Evolutionary conservation across 768 basidiomycete genomes (phyloP), one percentile per base, ranked within the genome.

Genomic region (Lentinula edodes): DNA sequence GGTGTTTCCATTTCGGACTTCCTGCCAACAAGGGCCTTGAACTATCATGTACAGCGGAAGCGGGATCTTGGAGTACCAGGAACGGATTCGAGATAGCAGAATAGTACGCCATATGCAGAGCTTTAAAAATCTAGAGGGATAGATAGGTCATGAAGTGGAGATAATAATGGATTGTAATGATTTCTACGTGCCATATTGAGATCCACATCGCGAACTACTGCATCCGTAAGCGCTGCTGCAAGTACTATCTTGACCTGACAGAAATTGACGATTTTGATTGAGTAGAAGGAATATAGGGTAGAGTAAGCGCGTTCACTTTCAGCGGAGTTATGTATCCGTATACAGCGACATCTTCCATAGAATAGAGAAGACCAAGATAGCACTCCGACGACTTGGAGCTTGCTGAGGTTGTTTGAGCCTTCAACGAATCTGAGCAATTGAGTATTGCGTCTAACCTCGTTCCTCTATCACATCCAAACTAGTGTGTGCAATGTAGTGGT

Each of bases 301-400:
- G 2, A 16, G 6, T 3, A 18, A 56, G 43, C 23, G 42, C 41
- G 20, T 59, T 95, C 67, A 94, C 81, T 69, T 89, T 91, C 63
- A 92, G 76, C 12, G 93, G 91, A 9, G 92, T 94, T 54, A 94
- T 84, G 73, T 93, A 96, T 43, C 93, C 94, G 72, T 95, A 95
- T 42, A 93, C 91, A 2, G 91, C 93, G 54, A 92, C 89, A 66
- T 95, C 93, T 73, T 96, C 94, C 80, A 95, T 89, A n/a, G 88
- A 82, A 71, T 92, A 93, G 28, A 96, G 74, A 60, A 95, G 77
- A 5, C 93, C 93, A 41, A 94, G 80, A 69, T 95, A 96, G 69
- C 89, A 88, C 38, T 95, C 93, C 5, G 77, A 78, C 3, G 82
- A 75, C 72, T 91, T 93, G 34, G 78, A 78, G 16, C 80, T 81